Conservation (phyloP, 495 filamentous ascomycete species). For the Penicillium egyptiacum region DNA sequence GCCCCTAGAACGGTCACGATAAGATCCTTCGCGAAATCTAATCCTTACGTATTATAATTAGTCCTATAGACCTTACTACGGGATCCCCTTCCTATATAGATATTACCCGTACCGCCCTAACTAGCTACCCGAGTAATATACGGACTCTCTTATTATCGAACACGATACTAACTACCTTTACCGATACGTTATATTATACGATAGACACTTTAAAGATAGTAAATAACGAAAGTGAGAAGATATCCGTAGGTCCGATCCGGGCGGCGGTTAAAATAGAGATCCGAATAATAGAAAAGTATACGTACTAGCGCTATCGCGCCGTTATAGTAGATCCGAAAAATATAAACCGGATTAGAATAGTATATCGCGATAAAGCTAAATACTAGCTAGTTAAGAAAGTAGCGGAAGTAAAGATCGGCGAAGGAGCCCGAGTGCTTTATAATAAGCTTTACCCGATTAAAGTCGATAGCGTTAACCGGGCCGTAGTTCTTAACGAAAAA, state of each 20-base stretch:
- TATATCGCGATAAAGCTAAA: conserved; percentile 16
- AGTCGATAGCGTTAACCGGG: conserved; percentile 34
- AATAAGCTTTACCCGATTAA: conserved; percentile 37
- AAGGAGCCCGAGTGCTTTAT: conserved; percentile 28
- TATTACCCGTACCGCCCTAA: no score
- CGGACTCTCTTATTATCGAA: conserved; percentile 14
- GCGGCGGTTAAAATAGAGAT: conserved; percentile 24
- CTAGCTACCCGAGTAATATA: conserved; percentile 24
- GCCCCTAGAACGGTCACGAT: no score
- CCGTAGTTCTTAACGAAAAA: conserved; percentile 28
- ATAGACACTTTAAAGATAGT: conserved; percentile 28
- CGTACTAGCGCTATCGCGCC: conserved; percentile 30
- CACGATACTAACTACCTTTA: conserved; percentile 23
- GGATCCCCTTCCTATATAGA: no score
- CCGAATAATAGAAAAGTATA: conserved; percentile 18
- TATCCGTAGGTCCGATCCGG: conserved; percentile 25
- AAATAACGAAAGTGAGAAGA: conserved; percentile 23
- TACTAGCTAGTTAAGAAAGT: conserved; percentile 30
- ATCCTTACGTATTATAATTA: no score
- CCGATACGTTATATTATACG: conserved; percentile 27
- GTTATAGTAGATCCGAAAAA: conserved; percentile 28
- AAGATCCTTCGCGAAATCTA: no score
- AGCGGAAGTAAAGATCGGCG: conserved; percentile 22
- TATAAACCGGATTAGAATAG: conserved; percentile 21
- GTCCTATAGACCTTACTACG: no score